Percentiles rank a stretch among this genome's conserved stretches.
These are phyloP conservation scores for Bocquillonia castaneifolia DNA, from an alignment of 441 rosid species.

Conservation along the genomic window DNA sequence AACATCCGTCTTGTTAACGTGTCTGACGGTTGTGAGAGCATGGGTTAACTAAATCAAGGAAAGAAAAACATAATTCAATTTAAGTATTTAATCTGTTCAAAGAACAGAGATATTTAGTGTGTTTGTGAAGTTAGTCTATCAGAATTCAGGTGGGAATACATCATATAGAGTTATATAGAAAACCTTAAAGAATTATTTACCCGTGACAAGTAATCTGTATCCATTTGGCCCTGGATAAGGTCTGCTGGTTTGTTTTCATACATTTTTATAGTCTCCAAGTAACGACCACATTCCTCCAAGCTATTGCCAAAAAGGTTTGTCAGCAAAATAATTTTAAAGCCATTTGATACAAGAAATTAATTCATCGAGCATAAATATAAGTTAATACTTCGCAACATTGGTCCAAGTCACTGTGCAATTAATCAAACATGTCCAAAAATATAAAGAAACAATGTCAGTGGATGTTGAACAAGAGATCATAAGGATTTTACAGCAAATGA, in stretches of 20 bases:
- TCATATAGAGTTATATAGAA: neutral
- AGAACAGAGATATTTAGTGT: neutral
- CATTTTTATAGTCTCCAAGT: constrained; percentile 90
- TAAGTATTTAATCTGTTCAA: constrained; percentile 16
- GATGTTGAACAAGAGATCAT: neutral
- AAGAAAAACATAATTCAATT: constrained; percentile 22
- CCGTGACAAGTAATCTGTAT: constrained; percentile 81
- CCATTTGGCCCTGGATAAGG: constrained; percentile 92
- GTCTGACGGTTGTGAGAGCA: constrained; percentile 75
- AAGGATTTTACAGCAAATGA: neutral
- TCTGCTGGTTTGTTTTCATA: constrained; percentile 96
- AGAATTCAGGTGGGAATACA: neutral
- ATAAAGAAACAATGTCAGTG: neutral
- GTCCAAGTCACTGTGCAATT: neutral
- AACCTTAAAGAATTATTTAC: constrained; percentile 29
- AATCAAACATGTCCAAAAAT: neutral
- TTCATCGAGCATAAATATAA: neutral
- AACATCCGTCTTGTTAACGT: constrained; percentile 90
- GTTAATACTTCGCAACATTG: constrained; percentile 7
- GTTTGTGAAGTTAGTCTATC: neutral
- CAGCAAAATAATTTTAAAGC: constrained; percentile 16
- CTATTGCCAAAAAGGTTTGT: constrained; percentile 33
- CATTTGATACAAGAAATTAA: neutral
- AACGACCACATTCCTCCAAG: constrained; percentile 94
- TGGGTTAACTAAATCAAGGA: constrained; percentile 61